Base-by-base conservation (phyloP, 1,284 basidiomycete genomes). In the Limonomyces culmigenus region DNA sequence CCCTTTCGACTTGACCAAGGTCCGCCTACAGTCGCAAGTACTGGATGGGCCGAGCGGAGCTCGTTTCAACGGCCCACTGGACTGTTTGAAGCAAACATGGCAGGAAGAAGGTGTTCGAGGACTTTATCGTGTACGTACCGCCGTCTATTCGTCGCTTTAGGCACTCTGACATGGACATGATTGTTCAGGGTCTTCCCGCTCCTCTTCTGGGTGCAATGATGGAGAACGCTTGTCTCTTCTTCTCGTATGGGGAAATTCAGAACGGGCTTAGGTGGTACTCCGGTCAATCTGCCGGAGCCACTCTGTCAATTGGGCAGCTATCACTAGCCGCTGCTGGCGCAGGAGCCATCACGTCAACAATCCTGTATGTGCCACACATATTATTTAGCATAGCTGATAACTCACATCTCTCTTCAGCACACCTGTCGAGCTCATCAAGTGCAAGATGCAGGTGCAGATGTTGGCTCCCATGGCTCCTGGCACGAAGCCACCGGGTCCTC, bases 381-480 rank as follows among this genome's bases (percentile, higher is more conserved):
- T 18, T 23, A 25, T 35, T 36, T 33, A 23, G 29, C 16, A 40
- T 27, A 25, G 4, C 6, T 17, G 18, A 14, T 29, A 15, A 14
- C 32, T 21, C 18, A 35, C 17, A 36, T 15, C 27, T n/a, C 12
- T n/a, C 11, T 29, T 0, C 45, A 84, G 80, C 35, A 92, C 87
- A 1, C 89, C 87, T 2, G 79, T 92, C 43, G 88, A 93, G 54
- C 74, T 89, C 39, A 72, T 93, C 46, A 93, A 93, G 60, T 92
- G 87, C 56, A 81, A 87, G 50, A 91, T 92, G 87, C 93, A 93
- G 60, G 87, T 92, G 3, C 86, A 92, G 55, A 84, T 88, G 70
- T 66, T 87, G 29, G 39, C 50, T 13, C 44, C 54, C 29, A 18
- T 47, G 13, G 16, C 11, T 17, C 6, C 30, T 11, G 16, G 42